Conservation (phyloP, 176 grass and related monocot genomes). For the Avena atlantica region DNA sequence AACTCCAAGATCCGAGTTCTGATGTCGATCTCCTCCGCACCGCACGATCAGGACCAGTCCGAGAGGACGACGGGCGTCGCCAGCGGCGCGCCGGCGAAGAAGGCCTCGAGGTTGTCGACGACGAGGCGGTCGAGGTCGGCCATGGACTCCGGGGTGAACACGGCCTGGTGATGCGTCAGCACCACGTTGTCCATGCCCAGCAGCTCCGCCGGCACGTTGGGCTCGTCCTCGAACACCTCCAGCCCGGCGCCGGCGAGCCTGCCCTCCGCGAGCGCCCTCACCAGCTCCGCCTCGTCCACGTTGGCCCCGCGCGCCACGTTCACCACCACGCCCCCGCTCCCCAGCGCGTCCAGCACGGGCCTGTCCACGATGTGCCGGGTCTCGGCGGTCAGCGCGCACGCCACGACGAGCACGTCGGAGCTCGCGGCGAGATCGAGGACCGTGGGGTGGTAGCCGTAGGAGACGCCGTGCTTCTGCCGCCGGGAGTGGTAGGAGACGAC, state of each 20-base stretch:
- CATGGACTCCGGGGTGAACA: conserved; percentile 40
- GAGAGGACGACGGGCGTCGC: neutral
- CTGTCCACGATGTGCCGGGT: conserved; percentile 51
- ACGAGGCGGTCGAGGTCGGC: neutral
- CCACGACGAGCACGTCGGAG: conserved; percentile 44
- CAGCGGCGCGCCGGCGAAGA: conserved; percentile 49
- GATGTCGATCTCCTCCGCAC: too few species aligned
- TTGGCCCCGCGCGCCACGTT: conserved; percentile 51
- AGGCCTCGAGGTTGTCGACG: conserved; percentile 44
- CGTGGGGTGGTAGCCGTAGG: conserved; percentile 37
- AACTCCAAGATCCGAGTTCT: too few species aligned
- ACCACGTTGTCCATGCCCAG: conserved; percentile 58
- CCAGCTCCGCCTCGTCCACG: conserved; percentile 55
- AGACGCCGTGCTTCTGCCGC: neutral
- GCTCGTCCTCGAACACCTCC: conserved; percentile 58
- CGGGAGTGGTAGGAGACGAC: conserved; percentile 43
- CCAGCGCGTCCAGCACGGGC: conserved; percentile 45
- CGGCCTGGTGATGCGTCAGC: conserved; percentile 30
- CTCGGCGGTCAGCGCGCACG: conserved; percentile 48
- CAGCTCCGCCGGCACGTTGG: conserved; percentile 33
- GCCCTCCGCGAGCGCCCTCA: conserved; percentile 34
- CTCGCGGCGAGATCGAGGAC: conserved; percentile 26
- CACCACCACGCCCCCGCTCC: conserved; percentile 44
- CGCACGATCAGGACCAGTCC: neutral
- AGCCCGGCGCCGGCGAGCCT: conserved; percentile 47